Base-by-base conservation (phyloP, 2,329 filamentous ascomycete species). In the Colletotrichum lini region DNA sequence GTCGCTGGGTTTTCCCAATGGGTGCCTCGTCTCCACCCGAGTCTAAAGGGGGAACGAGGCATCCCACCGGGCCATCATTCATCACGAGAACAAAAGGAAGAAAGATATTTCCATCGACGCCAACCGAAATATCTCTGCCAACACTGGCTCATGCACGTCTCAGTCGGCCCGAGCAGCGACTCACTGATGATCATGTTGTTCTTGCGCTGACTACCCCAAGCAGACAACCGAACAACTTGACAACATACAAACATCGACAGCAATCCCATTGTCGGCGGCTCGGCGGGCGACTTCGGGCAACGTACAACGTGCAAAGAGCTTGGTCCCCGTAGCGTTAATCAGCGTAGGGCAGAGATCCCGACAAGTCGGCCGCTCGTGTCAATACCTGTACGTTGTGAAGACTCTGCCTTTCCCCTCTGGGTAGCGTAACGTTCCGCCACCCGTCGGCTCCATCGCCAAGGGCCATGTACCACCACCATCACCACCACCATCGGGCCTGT, bases 31-130 rank as follows among this genome's bases (percentile, higher is more conserved):
- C 35, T 38, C 35, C 8, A 8, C 35, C 35, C 2, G 8, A 8
- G 50, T 64, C 67, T 30, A 15, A 70, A 67, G 18, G 23, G 65
- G 64, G 44, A 67, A 62, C n/a, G 67, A 10, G 44, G 67, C 57
- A 64, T 57, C 56, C 44, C 40, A 62, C 64, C 60, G 53, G 30
- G 30, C 30, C 30, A 30, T 9, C 30, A 7, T 30, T 7, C 7
- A 30, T 30, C 30, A 30, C 26, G 26, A 26, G 26, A 26, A 26
- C 26, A 4, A 26, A 47, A 44, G 56, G 53, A 57, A 70, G 18
- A 62, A 57, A 56, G 40, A 15, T 26, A 52, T 38, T 47, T 9
- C 42, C 45, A 16, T 56, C 44, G 40, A 38, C 3, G 49, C 16
- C 18, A 53, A 13, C 50, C 18, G 47, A 49, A 47, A 44, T 35